These are phyloP conservation scores for Suillus variegatus DNA, from an alignment of 768 basidiomycete species.

Conservation along the genomic window DNA sequence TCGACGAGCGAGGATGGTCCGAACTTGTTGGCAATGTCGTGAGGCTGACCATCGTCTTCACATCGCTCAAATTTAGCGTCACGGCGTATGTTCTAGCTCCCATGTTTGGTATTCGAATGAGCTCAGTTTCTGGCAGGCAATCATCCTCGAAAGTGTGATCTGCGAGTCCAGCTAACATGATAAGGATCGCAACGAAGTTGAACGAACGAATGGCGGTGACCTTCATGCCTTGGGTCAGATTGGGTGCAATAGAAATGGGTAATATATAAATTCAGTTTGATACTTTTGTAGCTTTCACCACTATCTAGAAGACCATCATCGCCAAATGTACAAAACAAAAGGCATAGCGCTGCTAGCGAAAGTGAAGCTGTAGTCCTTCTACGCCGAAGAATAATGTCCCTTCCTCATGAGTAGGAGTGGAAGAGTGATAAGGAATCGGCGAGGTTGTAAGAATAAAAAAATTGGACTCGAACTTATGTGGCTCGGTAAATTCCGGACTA, in stretches of 20 bases:
- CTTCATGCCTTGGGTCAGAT: neutral
- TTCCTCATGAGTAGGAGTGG: conserved; percentile 14
- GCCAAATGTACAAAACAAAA: conserved; percentile 35
- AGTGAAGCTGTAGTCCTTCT: conserved; percentile 58
- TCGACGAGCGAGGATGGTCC: conserved; percentile 34
- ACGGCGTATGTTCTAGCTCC: conserved; percentile 26
- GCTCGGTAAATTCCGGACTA: conserved; percentile 20
- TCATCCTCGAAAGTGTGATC: conserved; percentile 1
- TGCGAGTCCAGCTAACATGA: neutral
- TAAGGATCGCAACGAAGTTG: neutral
- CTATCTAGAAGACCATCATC: conserved; percentile 79
- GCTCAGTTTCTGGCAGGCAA: conserved; percentile 5
- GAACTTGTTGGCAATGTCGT: conserved; percentile 35
- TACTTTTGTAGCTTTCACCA: conserved; percentile 59
- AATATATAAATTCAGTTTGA: neutral
- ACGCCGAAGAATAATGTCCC: conserved; percentile 40
- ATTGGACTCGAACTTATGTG: neutral
- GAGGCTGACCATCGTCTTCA: conserved; percentile 33
- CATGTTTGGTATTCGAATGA: neutral
- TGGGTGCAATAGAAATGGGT: neutral
- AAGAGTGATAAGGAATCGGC: conserved; percentile 36
- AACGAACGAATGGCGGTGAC: neutral
- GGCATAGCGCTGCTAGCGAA: conserved; percentile 77
- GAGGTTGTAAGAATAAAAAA: conserved; percentile 10
- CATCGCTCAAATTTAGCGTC: conserved; percentile 35